A percentile compares a stretch with the other conserved stretches of the same genome.
Evolutionary conservation across 805 yeast species (phyloP).

Genomic region (Monosporozyma siamensis): DNA sequence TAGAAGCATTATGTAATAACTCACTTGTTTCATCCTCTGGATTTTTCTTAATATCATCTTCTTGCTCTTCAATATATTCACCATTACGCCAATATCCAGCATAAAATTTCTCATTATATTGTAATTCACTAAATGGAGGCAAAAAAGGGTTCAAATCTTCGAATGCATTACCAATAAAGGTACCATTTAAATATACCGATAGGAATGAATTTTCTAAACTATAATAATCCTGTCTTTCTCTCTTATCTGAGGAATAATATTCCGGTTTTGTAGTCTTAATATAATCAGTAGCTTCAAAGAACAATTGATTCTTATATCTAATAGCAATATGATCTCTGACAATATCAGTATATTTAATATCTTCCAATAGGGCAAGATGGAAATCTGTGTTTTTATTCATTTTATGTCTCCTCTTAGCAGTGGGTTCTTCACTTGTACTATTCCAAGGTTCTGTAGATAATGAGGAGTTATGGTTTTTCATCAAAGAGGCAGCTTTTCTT

Average conservation of each 20-base stretch:
- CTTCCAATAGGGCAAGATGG: slow-evolving; percentile 24
- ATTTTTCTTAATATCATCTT: neutral
- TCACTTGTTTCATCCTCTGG: slow-evolving; percentile 8
- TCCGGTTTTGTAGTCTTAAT: slow-evolving; percentile 29
- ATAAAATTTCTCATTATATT: slow-evolving; percentile 33
- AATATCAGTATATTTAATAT: slow-evolving; percentile 35
- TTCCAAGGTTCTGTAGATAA: neutral
- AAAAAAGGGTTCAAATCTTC: slow-evolving; percentile 61
- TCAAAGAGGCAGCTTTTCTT: slow-evolving; percentile 4
- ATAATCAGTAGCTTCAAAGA: slow-evolving; percentile 73
- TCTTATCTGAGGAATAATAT: slow-evolving; percentile 24
- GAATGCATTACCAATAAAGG: slow-evolving; percentile 53
- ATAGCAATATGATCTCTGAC: slow-evolving; percentile 83
- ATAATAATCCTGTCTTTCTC: slow-evolving; percentile 34
- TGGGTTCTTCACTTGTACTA: slow-evolving; percentile 1
- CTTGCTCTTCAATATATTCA: slow-evolving; percentile 4
- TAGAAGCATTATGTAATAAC: slow-evolving; percentile 6
- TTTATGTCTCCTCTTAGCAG: slow-evolving; percentile 5
- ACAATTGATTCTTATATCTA: slow-evolving; percentile 63
- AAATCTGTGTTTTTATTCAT: slow-evolving; percentile 19
- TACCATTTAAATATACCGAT: slow-evolving; percentile 71
- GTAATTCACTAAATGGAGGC: slow-evolving; percentile 64
- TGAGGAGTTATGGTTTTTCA: neutral
- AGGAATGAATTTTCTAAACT: slow-evolving; percentile 43
- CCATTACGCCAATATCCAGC: slow-evolving; percentile 26